Evolutionary conservation across 495 filamentous ascomycete genomes (phyloP), one percentile per base, ranked within the genome.

Genomic region (Parathielavia appendiculata): DNA sequence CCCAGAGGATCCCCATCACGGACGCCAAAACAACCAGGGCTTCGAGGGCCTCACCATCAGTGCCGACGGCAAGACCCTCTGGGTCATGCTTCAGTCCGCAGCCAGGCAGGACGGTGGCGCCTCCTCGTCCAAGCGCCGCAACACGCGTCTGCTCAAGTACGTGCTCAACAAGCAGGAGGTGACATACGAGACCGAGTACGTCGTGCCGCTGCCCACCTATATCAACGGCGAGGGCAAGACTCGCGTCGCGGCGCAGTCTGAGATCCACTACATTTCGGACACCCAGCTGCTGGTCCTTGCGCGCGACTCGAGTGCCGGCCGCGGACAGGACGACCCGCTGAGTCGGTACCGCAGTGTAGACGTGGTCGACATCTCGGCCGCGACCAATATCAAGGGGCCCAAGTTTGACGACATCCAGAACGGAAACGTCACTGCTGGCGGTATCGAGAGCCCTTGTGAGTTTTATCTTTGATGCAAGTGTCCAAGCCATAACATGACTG

Each of bases 321-420:
- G 77, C 46, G 87, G 87, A 8, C 70, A 79, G 54, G 66, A 71
- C 6, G 63, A 71, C 34, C 74, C 83, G 1, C 60, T 72, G 51
- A 85, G 81, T 35, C 62, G 84, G 11, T 91, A 90, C 70, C 84
- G 89, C 20, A 86, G 91, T 55, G 82, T 83, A 22, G 89, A 92
- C 64, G 71, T 93, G 16, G 82, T 92, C 67, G 84, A 87, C 60
- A 80, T 91, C 59, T 69, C 75, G 1, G 59, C 60, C 0, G 84
- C 83, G n/a, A 90, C 87, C 0, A 75, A 91, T 73, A 75, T 92
- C 64, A 83, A 81, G 66, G 79, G 79, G 1, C 20, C 60, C 10
- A 76, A 71, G 38, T 79, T 82, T 60, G 85, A 89, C 69, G 75
- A 64, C 14, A 54, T 66, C 16, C 47, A 57, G 4, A 46, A 56